Conservation (phyloP, 2,329 filamentous ascomycete genomes). For the Trichoderma arundinaceum region DNA sequence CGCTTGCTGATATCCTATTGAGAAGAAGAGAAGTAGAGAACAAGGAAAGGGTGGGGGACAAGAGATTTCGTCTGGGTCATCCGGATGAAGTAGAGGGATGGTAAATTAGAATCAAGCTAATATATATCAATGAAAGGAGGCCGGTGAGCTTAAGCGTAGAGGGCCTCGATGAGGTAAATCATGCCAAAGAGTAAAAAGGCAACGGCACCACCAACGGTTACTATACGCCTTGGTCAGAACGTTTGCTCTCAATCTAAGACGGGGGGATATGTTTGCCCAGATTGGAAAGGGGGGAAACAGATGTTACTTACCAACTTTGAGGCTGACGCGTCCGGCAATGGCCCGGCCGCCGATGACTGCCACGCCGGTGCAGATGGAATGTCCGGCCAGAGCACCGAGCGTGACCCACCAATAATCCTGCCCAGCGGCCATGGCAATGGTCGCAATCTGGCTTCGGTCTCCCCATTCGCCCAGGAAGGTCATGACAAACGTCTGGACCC, state of each 20-base stretch:
- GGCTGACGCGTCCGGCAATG: slow-evolving; percentile 90
- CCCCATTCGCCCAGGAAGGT: slow-evolving; percentile 99
- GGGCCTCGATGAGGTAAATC: slow-evolving; percentile 85
- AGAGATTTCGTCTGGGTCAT: not conserved
- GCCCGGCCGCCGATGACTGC: slow-evolving; percentile 92
- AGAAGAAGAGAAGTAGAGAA: slow-evolving; percentile 14
- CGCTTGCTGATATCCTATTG: slow-evolving; percentile 25
- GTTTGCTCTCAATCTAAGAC: not conserved
- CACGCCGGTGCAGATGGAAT: slow-evolving; percentile 86
- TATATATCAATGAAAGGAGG: not conserved
- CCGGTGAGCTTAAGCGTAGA: slow-evolving; percentile 55
- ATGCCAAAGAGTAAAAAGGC: slow-evolving; percentile 91
- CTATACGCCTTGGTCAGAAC: slow-evolving; percentile 54
- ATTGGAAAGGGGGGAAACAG: not conserved
- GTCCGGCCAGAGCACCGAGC: slow-evolving; percentile 82
- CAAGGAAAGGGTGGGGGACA: not conserved
- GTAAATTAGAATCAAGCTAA: slow-evolving; percentile 25
- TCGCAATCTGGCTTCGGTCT: slow-evolving; percentile 95
- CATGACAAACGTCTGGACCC: slow-evolving; percentile 99
- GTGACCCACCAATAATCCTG: slow-evolving; percentile 99
- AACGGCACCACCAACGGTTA: slow-evolving; percentile 87
- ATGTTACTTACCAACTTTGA: slow-evolving; percentile 83
- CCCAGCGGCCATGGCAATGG: slow-evolving; percentile 97
- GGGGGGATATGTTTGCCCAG: too few relatives aligned
- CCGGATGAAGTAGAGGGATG: slow-evolving; percentile 6